Conservation (phyloP, 2,329 filamentous ascomycete genomes). For the Fusarium sp. region DNA sequence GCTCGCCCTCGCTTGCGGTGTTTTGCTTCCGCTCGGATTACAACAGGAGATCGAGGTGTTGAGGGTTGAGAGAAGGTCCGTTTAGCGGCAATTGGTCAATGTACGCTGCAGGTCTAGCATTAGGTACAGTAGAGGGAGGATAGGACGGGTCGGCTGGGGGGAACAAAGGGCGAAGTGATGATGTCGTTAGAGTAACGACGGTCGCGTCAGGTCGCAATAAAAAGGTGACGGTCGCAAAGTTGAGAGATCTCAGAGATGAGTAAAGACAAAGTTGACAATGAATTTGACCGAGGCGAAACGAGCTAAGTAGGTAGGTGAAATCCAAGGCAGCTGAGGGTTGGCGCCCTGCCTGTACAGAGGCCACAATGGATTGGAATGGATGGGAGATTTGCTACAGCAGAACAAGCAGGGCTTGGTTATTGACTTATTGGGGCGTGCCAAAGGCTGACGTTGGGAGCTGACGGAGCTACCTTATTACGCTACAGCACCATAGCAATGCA, state of each 20-base stretch:
- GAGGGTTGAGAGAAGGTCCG: slow-evolving; percentile 7
- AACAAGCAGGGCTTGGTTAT: not conserved
- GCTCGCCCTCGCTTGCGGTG: slow-evolving; percentile 10
- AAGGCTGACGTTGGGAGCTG: slow-evolving; percentile 10
- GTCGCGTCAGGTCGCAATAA: not conserved
- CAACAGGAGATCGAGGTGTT: slow-evolving; percentile 9
- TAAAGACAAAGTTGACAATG: not conserved
- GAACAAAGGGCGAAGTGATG: slow-evolving; percentile 28
- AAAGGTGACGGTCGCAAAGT: not conserved
- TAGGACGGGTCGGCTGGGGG: slow-evolving; percentile 11
- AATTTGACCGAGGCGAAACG: slow-evolving; percentile 4
- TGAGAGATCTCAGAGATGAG: not conserved
- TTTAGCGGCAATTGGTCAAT: slow-evolving; percentile 30
- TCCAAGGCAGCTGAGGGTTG: slow-evolving; percentile 8
- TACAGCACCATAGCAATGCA: not conserved
- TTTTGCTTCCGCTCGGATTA: slow-evolving; percentile 19
- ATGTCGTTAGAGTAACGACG: slow-evolving; percentile 22
- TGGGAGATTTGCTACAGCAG: slow-evolving; percentile 9
- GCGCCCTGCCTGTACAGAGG: slow-evolving; percentile 19
- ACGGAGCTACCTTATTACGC: not conserved
- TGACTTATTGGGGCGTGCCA: slow-evolving; percentile 4
- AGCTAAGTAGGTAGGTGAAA: slow-evolving; percentile 2
- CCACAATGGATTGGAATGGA: slow-evolving; percentile 25
- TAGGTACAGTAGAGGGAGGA: slow-evolving; percentile 1
- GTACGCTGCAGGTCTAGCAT: slow-evolving; percentile 25